Evolutionary conservation across 441 rosid genomes (phyloP).

Genomic region (Omphalea diandra): DNA sequence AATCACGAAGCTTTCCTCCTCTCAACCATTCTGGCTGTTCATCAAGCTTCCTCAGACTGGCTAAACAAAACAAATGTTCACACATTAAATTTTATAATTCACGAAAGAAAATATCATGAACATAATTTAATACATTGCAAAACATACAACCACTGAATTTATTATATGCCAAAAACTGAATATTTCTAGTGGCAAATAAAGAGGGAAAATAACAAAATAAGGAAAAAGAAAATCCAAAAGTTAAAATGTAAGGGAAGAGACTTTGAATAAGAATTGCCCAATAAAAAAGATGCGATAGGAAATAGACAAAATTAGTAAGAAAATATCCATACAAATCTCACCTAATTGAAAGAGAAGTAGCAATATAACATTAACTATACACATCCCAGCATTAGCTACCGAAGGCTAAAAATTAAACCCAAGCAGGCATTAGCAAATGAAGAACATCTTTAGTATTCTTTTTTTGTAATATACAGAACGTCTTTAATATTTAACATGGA

Average conservation of each 20-base stretch:
- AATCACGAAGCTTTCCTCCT: conserved; percentile 99
- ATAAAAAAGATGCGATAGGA: neutral
- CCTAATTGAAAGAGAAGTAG: neutral
- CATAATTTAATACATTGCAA: neutral
- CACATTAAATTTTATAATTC: neutral
- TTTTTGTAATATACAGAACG: too few species aligned
- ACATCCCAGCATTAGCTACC: neutral
- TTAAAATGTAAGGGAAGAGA: neutral
- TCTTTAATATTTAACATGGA: neutral
- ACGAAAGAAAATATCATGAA: neutral
- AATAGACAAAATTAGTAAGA: neutral
- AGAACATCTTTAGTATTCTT: neutral
- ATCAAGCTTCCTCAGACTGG: conserved; percentile 94
- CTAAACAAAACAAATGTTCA: conserved; percentile 32
- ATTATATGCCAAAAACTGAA: neutral
- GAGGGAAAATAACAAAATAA: neutral
- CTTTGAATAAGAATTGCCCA: neutral
- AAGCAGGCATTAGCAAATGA: neutral
- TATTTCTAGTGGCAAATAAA: neutral
- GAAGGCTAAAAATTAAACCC: neutral
- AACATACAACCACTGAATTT: neutral
- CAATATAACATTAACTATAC: neutral
- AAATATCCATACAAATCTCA: neutral
- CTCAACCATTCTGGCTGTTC: conserved; percentile 98
- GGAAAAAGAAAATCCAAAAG: neutral